A percentile compares a stretch with the other conserved stretches of the same genome.
Evolutionary conservation across 352 stramenopile genomes (phyloP).

Genomic region (Phytophthora sansomeana): DNA sequence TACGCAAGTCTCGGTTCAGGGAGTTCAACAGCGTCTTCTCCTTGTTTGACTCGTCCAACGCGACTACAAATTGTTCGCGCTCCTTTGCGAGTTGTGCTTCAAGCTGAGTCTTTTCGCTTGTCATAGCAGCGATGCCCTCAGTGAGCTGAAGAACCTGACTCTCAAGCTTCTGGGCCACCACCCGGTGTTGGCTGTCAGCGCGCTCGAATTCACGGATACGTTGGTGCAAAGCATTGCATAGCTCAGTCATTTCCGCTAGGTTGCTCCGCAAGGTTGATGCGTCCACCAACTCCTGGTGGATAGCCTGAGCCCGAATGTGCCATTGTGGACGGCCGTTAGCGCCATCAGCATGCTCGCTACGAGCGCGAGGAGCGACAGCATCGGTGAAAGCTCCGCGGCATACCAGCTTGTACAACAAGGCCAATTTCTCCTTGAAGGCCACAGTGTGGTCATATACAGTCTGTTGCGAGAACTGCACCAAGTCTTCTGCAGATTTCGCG

Average conservation of each 20-base stretch:
- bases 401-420: slow-evolving; percentile 76
- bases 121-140: slow-evolving; percentile 41
- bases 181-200: slow-evolving; percentile 75
- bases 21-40: slow-evolving; percentile 77
- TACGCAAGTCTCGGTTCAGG: slow-evolving; percentile 78
- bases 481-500: slow-evolving; percentile 31
- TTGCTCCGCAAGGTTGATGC: slow-evolving; percentile 66
- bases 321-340: slow-evolving; percentile 62
- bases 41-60: slow-evolving; percentile 86
- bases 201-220: slow-evolving; percentile 82
- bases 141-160: slow-evolving; percentile 72
- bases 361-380: slow-evolving; percentile 59
- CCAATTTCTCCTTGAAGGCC: slow-evolving; percentile 73
- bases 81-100: slow-evolving; percentile 69
- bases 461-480: slow-evolving; percentile 58
- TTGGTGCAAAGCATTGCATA: slow-evolving; percentile 69
- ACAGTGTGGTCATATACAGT: slow-evolving; percentile 50
- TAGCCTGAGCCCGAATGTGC: slow-evolving; percentile 77
- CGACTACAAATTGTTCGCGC: slow-evolving; percentile 75
- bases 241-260: slow-evolving; percentile 69
- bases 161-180: slow-evolving; percentile 84
- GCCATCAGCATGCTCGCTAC: slow-evolving; percentile 30
- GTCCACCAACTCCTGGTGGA: slow-evolving; percentile 73
- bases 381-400: slow-evolving; percentile 82
- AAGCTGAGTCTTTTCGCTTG: slow-evolving; percentile 58